Percentiles rank a stretch among this genome's conserved stretches.
These are phyloP conservation scores for Dactylellina haptotyla DNA, from an alignment of 2,329 filamentous ascomycete genomes.

Conservation along the genomic window DNA sequence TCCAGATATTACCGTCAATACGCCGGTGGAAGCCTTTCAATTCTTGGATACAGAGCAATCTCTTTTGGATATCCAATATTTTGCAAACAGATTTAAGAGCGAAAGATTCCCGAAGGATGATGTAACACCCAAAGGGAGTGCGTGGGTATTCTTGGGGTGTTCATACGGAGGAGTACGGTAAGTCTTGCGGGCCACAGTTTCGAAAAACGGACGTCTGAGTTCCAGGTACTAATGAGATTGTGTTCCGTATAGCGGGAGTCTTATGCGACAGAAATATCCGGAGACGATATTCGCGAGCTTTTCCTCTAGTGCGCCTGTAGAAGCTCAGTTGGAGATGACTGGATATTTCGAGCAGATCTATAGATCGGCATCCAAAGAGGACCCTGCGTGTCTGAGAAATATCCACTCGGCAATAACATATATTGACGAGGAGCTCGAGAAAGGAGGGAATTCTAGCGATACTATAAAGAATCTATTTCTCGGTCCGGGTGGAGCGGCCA, in stretches of 20 bases:
- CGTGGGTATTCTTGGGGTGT: slow-evolving; percentile 65
- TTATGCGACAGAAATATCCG: slow-evolving; percentile 58
- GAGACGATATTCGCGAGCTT: slow-evolving; percentile 62
- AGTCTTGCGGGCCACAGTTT: background rate
- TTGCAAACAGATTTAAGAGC: slow-evolving; percentile 62
- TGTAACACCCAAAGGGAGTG: slow-evolving; percentile 61
- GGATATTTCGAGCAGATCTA: slow-evolving; percentile 66
- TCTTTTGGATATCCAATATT: slow-evolving; percentile 63
- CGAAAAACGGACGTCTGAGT: background rate
- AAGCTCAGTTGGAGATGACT: slow-evolving; percentile 66
- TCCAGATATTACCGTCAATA: slow-evolving; percentile 61
- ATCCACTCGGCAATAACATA: slow-evolving; percentile 62
- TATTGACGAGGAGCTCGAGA: slow-evolving; percentile 64
- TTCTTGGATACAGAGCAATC: slow-evolving; percentile 64
- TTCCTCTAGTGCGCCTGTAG: slow-evolving; percentile 63
- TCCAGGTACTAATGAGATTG: background rate
- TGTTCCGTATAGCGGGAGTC: slow-evolving; percentile 10
- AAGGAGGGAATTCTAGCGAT: slow-evolving; percentile 59
- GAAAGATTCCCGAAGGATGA: slow-evolving; percentile 59
- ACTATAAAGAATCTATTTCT: slow-evolving; percentile 65
- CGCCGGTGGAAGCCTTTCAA: slow-evolving; percentile 61
- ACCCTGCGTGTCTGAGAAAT: slow-evolving; percentile 64
- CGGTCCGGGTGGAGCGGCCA: slow-evolving; percentile 64
- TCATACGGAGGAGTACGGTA: slow-evolving; percentile 64
- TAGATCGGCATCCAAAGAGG: slow-evolving; percentile 62